These are phyloP conservation scores for Hanseniaspora occidentalis DNA, from an alignment of 805 yeast species.

Conservation along the genomic window DNA sequence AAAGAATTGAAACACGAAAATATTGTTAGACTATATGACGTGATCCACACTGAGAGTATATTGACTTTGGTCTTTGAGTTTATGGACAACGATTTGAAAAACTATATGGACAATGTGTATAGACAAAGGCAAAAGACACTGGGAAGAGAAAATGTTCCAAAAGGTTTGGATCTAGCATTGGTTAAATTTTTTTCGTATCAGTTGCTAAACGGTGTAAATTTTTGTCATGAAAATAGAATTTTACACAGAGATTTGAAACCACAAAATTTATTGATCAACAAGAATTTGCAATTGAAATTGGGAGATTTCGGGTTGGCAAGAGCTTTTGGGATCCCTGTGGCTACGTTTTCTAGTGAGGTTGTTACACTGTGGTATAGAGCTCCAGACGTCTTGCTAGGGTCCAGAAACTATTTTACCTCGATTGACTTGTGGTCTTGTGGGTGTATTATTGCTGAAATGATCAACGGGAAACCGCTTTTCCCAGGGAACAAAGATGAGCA, in stretches of 20 bases:
- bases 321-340: constrained; percentile 93
- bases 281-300: constrained; percentile 84
- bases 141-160: constrained; percentile 13
- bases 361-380: constrained; percentile 97
- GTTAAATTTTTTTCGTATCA: constrained; percentile 90
- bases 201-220: constrained; percentile 77
- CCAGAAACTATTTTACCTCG: constrained; percentile 94
- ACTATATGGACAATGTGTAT: constrained; percentile 92
- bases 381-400: constrained; percentile 91
- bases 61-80: constrained; percentile 87
- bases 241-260: constrained; percentile 95
- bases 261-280: constrained; percentile 86
- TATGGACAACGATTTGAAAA: constrained; percentile 86
- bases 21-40: constrained; percentile 82
- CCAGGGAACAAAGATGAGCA: constrained; percentile 98
- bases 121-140: constrained; percentile 1
- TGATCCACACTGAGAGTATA: constrained; percentile 92
- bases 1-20: constrained; percentile 91
- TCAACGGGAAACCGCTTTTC: constrained; percentile 84
- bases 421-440: constrained; percentile 99
- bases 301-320: constrained; percentile 94
- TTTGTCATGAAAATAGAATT: constrained; percentile 90
- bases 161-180: constrained; percentile 34
- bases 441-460: constrained; percentile 96
- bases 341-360: constrained; percentile 96